Percentiles rank a stretch among this genome's conserved stretches.
Evolutionary conservation across 192 early-diverging fungal species (phyloP).

Genomic region (Dimargaris xerosporica): DNA sequence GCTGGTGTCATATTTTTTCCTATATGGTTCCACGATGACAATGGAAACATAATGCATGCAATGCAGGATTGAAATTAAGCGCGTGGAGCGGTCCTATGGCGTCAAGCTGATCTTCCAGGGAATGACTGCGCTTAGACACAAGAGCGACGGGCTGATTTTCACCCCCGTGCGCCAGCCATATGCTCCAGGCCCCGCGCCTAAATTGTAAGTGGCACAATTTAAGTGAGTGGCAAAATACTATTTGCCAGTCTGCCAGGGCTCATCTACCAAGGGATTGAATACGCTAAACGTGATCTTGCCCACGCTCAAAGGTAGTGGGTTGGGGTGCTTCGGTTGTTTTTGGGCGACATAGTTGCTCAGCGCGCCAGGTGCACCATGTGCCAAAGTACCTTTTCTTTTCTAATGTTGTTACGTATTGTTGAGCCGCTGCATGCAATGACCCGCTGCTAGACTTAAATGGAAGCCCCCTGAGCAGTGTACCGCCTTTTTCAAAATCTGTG

Average conservation of each 20-base stretch:
- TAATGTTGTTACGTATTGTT: not conserved
- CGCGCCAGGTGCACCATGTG: no score
- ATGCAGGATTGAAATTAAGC: not conserved
- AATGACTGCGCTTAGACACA: constrained; percentile 6
- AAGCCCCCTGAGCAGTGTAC: constrained; percentile 43
- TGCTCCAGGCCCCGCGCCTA: constrained; percentile 30
- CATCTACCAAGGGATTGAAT: no score
- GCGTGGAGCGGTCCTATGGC: constrained; percentile 5
- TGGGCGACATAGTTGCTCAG: no score
- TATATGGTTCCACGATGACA: no score
- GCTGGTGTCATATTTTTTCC: no score
- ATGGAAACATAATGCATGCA: no score
- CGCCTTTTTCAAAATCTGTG: constrained; percentile 33
- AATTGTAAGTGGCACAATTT: constrained; percentile 24
- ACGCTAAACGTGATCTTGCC: no score
- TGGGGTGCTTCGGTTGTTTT: no score
- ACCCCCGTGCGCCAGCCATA: constrained; percentile 16
- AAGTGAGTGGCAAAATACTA: no score
- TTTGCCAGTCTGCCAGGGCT: no score
- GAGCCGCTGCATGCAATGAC: not conserved
- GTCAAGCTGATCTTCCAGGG: constrained; percentile 10
- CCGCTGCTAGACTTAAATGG: constrained; percentile 35
- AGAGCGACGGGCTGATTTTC: constrained; percentile 13
- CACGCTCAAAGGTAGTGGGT: no score
- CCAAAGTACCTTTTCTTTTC: not conserved